These are phyloP conservation scores for Gaeumannomyces tritici DNA, from an alignment of 2,329 filamentous ascomycete species.

Conservation along the genomic window DNA sequence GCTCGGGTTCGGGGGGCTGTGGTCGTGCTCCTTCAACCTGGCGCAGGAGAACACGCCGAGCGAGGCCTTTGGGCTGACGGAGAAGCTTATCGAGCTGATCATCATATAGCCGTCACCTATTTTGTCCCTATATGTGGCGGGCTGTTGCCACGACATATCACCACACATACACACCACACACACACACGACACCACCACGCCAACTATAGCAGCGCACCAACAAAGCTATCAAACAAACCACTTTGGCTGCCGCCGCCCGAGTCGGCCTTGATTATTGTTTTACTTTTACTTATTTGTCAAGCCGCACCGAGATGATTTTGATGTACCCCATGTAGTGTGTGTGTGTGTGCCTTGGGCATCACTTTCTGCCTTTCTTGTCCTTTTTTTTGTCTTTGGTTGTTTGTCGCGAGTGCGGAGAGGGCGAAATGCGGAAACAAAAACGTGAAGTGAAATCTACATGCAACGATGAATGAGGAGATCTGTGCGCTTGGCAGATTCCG, in stretches of 20 bases:
- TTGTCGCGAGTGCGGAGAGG: no score
- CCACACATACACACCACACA: no score
- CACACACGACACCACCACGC: no score
- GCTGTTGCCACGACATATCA: no score
- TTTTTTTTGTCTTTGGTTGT: background rate
- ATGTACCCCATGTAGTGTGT: background rate
- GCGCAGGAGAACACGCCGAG: constrained; percentile 32
- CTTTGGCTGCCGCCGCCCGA: no score
- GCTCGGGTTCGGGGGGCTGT: constrained; percentile 55
- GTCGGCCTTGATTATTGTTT: background rate
- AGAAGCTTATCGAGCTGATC: constrained; percentile 50
- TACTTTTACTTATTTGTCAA: background rate
- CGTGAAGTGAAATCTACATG: background rate
- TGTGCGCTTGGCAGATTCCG: background rate
- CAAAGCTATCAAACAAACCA: no score
- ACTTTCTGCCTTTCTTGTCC: no score
- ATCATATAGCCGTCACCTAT: background rate
- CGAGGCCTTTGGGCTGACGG: constrained; percentile 44
- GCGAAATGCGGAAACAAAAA: background rate
- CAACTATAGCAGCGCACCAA: no score
- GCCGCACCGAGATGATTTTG: no score
- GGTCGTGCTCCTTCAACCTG: constrained; percentile 44
- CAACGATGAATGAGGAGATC: background rate
- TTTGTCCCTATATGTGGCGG: background rate
- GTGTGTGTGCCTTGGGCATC: no score